These are phyloP conservation scores for Microsporum audouinii DNA, from an alignment of 2,329 filamentous ascomycete genomes.

Conservation along the genomic window DNA sequence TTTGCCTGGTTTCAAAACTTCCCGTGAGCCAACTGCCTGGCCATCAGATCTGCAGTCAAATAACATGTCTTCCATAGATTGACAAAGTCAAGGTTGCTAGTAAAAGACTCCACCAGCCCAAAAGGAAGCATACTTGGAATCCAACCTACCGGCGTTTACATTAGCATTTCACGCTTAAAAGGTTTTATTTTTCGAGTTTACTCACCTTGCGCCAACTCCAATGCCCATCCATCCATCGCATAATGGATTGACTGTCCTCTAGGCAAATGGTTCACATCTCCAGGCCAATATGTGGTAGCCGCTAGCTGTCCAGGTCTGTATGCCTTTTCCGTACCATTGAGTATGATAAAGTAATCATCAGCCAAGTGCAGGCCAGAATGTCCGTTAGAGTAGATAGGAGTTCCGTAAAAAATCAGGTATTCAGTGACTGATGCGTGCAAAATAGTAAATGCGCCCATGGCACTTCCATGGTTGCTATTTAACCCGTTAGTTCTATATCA, in stretches of 20 bases:
- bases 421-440: constrained; percentile 77
- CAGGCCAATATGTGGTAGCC: constrained; percentile 58
- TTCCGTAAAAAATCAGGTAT: constrained; percentile 77
- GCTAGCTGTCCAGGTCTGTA: constrained; percentile 58
- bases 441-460: constrained; percentile 61
- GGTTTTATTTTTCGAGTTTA: background rate
- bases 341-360: constrained; percentile 90
- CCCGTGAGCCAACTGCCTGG: constrained; percentile 55
- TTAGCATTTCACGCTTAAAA: constrained; percentile 25
- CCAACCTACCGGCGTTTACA: constrained; percentile 45
- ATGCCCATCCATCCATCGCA: constrained; percentile 69
- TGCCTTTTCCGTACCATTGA: constrained; percentile 63
- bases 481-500: background rate
- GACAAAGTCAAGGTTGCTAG: constrained; percentile 71
- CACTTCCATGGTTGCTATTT: constrained; percentile 8
- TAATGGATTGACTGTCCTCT: constrained; percentile 71
- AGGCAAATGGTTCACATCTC: constrained; percentile 58
- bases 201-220: constrained; percentile 57
- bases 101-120: constrained; percentile 70
- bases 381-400: constrained; percentile 72
- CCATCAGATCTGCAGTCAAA: constrained; percentile 66
- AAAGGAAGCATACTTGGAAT: constrained; percentile 90
- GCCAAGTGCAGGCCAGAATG: constrained; percentile 81
- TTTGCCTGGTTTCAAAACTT: constrained; percentile 48
- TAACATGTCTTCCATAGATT: constrained; percentile 69